Evolutionary conservation across 495 filamentous ascomycete genomes (phyloP), one percentile per base, ranked within the genome.

Genomic region (Penicillium angulare): DNA sequence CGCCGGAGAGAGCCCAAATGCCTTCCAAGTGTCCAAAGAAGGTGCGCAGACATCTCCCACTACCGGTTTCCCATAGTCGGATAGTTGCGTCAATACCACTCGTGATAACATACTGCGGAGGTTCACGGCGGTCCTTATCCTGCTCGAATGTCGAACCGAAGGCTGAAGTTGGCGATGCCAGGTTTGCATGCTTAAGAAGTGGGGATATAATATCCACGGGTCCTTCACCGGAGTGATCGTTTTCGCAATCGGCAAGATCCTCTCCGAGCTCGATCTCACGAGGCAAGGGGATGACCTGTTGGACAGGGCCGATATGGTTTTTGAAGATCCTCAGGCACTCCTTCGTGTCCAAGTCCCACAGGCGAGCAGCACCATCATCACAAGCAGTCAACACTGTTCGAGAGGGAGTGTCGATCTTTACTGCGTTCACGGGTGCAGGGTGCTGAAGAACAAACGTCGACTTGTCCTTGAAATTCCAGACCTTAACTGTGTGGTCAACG

Each of bases 11-110:
- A 8, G 88, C 87, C 93, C 93, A 99, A 18, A 99, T 85, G 20
- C 93, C 93, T 65, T 97, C 93, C 18, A 99, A 75, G 56, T 99
- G 93, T 0, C 93, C 93, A 52, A 97, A 99, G 71, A 96, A 92
- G 3, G 90, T 97, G 44, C 88, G 88, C 8, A 95, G 72, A 60
- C 89, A 95, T 54, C 78, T 75, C 38, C 88, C 91, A 5, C 85
- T 90, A 34, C 81, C 80, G 7, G 90, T 86, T 65, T 97, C 89
- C 93, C 93, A 99, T 23, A 97, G 78, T 10, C 93, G 86, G 52
- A 99, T 89, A 6, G 90, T 96, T 33, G 81, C 83, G 64, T 99
- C 93, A 17, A 99, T 80, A 5, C 88, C 88, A 52, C 88, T 90
- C 2, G 90, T 97, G 21, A 97, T 79, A 73, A 99, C 95, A 67